Conservation (phyloP, 331 rosid species). For the Quercus tomentella region DNA sequence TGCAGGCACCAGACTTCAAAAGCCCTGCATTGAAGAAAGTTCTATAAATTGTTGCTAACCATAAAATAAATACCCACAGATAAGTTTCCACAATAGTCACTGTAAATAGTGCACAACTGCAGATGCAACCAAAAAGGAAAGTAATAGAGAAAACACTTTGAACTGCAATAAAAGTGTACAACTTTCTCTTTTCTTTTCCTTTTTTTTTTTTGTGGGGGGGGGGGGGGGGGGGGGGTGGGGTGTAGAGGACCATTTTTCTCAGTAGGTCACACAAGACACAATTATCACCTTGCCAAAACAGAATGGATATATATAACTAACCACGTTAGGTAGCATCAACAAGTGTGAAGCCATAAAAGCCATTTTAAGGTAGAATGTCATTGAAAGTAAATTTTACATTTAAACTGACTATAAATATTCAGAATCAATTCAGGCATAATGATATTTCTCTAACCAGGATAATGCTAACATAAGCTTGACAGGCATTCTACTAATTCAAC, state of each 20-base stretch:
- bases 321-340: too few species aligned
- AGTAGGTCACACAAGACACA: not conserved
- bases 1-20: conserved; percentile 93
- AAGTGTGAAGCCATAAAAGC: too few species aligned
- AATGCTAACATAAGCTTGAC: too few species aligned
- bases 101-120: not conserved
- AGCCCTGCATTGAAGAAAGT: conserved; percentile 47
- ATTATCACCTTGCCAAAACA: not conserved
- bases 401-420: too few species aligned
- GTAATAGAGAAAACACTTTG: not conserved
- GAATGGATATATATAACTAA: too few species aligned
- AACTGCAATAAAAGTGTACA: not conserved
- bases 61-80: not conserved
- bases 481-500: too few species aligned
- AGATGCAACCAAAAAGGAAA: not conserved
- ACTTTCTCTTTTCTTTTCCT: not conserved
- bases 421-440: too few species aligned
- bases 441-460: too few species aligned
- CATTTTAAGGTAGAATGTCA: too few species aligned
- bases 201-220: too few species aligned
- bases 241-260: not conserved
- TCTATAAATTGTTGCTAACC: not conserved
- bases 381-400: too few species aligned
- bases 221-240: too few species aligned
- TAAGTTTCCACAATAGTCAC: not conserved